These are phyloP conservation scores for Saccharomycopsis oosterbeekiorum DNA, from an alignment of 805 yeast genomes.

Conservation along the genomic window DNA sequence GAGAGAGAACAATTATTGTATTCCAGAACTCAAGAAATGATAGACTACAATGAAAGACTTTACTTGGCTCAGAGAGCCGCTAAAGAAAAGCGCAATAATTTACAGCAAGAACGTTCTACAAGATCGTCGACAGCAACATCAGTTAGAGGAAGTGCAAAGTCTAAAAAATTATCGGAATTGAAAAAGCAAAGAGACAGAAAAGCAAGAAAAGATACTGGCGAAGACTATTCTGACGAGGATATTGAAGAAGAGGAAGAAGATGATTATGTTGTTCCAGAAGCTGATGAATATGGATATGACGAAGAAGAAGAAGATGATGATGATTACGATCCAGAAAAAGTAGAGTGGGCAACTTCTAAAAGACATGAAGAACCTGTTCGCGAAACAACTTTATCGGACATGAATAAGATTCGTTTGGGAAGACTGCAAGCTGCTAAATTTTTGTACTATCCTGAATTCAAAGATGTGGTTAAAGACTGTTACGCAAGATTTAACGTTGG, in stretches of 20 bases:
- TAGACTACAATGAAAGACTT: slow-evolving; percentile 74
- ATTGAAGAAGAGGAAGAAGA: slow-evolving; percentile 23
- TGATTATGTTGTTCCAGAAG: slow-evolving; percentile 33
- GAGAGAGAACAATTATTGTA: slow-evolving; percentile 85
- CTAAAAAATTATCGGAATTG: slow-evolving; percentile 57
- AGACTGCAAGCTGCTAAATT: slow-evolving; percentile 65
- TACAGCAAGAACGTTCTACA: slow-evolving; percentile 34
- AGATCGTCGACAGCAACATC: slow-evolving; percentile 26
- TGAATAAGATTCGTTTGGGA: slow-evolving; percentile 69
- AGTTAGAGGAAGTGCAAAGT: slow-evolving; percentile 28
- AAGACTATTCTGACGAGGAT: slow-evolving; percentile 35
- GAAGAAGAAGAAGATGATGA: slow-evolving; percentile 32
- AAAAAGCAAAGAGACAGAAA: slow-evolving; percentile 67
- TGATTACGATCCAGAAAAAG: slow-evolving; percentile 35
- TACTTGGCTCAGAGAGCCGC: slow-evolving; percentile 72
- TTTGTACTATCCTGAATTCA: slow-evolving; percentile 77
- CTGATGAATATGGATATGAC: slow-evolving; percentile 23
- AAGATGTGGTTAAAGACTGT: slow-evolving; percentile 57
- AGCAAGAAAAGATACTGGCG: slow-evolving; percentile 33
- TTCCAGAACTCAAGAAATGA: slow-evolving; percentile 89
- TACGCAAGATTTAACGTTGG: slow-evolving; percentile 83
- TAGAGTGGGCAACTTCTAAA: slow-evolving; percentile 31
- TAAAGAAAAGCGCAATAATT: slow-evolving; percentile 31
- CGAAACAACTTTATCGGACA: slow-evolving; percentile 39
- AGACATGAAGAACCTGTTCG: slow-evolving; percentile 7